These are phyloP conservation scores for Beta lomatogona DNA, from an alignment of 179 eudicot species.

Conservation along the genomic window DNA sequence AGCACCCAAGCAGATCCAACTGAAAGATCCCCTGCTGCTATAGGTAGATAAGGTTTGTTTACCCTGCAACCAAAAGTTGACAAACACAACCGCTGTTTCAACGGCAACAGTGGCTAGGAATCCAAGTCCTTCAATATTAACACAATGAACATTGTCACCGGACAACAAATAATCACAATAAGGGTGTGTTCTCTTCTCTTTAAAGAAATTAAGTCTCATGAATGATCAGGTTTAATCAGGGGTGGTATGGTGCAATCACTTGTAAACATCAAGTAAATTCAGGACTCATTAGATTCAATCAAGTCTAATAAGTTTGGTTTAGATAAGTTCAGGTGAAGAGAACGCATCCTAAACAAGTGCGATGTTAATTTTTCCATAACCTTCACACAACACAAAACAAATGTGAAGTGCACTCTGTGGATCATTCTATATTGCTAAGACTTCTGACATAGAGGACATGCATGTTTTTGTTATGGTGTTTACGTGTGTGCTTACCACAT, in stretches of 20 bases:
- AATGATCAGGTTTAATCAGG: no score
- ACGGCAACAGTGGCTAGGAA: not conserved
- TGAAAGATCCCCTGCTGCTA: slow-evolving; percentile 99
- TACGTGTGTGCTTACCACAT: not conserved
- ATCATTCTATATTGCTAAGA: not conserved
- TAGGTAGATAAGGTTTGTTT: slow-evolving; percentile 96
- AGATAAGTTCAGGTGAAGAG: no score
- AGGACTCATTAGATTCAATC: no score
- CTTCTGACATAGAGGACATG: not conserved
- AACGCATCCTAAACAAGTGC: no score
- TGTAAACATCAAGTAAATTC: no score
- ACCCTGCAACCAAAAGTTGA: slow-evolving; percentile 57
- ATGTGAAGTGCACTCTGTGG: not conserved
- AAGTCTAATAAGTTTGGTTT: no score
- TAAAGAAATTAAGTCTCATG: no score
- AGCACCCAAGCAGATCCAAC: slow-evolving; percentile 91
- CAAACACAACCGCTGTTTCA: slow-evolving; percentile 9
- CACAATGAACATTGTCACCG: not conserved
- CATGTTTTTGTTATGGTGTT: not conserved
- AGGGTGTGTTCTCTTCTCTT: no score
- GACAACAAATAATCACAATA: not conserved
- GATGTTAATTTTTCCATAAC: no score
- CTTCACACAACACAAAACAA: not conserved
- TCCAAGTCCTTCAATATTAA: not conserved
- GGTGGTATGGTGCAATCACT: no score